Base-by-base conservation (phyloP, 257 asterid species). In the Ehretia macrophylla region DNA sequence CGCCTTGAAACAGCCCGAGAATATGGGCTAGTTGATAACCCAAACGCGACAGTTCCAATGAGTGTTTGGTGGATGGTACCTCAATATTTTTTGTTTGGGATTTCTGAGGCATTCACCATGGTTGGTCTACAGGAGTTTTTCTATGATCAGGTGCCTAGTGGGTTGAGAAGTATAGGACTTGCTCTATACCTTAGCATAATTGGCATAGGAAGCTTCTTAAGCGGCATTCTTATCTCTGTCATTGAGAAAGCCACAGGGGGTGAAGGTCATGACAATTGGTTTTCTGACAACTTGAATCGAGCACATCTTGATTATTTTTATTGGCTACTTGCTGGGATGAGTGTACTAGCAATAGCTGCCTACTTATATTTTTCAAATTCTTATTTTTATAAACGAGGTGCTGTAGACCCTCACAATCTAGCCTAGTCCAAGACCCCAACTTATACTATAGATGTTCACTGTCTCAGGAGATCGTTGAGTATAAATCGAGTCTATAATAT, bases 81-180 rank as follows among this genome's bases (percentile, higher is more conserved):
- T 8, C 74, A 73, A 46, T 73, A 67, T 17, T 0, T 58, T 14
- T 18, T 73, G 38, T 63, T 57, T 51, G 78, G 75, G 6, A 46
- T 68, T 3, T 45, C 60, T 5, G 70, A 73, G 4, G 37, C 59
- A 1, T 68, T 68, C 22, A 58, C 65, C 56, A 11, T 63, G 68
- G 68, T 73, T 27, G 75, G 78, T 13, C 45, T 73, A 19, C 75
- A 73, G 17, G 74, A 68, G 67, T 73, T 73, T 53, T 68, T 73
- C 66, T 73, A 73, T 32, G 72, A 73, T 59, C 72, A 64, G 61
- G 65, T 73, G 35, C 75, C 79, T 3, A 53, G 23, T 5, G 68
- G 58, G 19, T n/a, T 73, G 60, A 73, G 23, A 64, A 73, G 72
- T 32, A 23, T 61, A 5, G 75, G 79, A 17, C 65, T 73, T 32